These are phyloP conservation scores for Adansonia madagascariensis DNA, from an alignment of 441 rosid species.

Conservation along the genomic window DNA sequence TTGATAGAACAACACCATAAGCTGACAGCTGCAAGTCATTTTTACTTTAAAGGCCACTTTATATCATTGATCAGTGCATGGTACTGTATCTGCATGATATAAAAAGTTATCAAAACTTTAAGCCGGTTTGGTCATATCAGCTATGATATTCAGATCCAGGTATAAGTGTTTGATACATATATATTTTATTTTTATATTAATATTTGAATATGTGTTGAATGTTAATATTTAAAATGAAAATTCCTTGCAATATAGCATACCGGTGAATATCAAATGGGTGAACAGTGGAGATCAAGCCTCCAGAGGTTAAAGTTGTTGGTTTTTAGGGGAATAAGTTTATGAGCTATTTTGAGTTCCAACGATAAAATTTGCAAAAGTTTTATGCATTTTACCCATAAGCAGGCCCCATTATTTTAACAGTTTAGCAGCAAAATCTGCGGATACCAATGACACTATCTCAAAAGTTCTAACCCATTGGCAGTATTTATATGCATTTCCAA, in stretches of 20 bases:
- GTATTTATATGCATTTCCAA: neutral
- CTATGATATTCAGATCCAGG: too few species aligned
- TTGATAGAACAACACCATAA: constrained; percentile 19
- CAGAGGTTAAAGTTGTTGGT: neutral
- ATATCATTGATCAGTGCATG: constrained; percentile 16
- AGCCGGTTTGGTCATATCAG: neutral
- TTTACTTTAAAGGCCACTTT: constrained; percentile 7
- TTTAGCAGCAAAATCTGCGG: neutral
- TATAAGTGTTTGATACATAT: too few species aligned
- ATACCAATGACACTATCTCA: neutral
- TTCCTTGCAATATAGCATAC: too few species aligned
- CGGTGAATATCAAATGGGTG: neutral
- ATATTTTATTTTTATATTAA: too few species aligned
- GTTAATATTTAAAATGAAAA: too few species aligned
- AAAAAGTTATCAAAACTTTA: neutral
- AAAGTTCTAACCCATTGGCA: neutral
- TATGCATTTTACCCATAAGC: neutral
- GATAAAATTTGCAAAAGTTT: neutral
- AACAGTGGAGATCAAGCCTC: neutral
- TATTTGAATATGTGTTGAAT: too few species aligned
- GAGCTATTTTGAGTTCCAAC: neutral
- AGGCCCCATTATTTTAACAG: neutral
- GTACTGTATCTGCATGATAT: neutral
- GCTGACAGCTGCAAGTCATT: constrained; percentile 22
- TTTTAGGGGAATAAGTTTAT: neutral